Evolutionary conservation across 129 eudicot genomes (phyloP).

Genomic region (Pulicaria dysenterica): DNA sequence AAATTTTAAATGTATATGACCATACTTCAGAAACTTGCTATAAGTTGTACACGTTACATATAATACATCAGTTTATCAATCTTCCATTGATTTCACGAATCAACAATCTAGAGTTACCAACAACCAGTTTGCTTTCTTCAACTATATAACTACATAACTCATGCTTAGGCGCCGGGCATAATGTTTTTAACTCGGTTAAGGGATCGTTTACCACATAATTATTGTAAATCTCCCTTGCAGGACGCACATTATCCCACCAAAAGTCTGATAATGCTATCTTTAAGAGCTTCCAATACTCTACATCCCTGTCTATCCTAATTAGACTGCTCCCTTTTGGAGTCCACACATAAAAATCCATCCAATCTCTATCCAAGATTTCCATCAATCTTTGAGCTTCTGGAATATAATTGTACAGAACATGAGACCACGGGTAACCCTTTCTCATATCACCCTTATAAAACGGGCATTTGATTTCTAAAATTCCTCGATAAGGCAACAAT

Average conservation of each 20-base stretch:
- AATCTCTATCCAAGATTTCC: slow-evolving; percentile 79
- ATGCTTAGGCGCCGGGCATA: slow-evolving; percentile 70
- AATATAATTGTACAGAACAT: slow-evolving; percentile 54
- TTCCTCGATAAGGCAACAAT: slow-evolving; percentile 61
- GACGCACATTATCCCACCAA: slow-evolving; percentile 78
- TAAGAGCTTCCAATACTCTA: slow-evolving; percentile 68
- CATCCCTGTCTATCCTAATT: slow-evolving; percentile 66
- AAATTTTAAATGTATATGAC: no score
- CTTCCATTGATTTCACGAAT: slow-evolving; percentile 66
- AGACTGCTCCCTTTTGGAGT: slow-evolving; percentile 82
- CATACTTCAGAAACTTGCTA: not conserved
- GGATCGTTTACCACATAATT: slow-evolving; percentile 58
- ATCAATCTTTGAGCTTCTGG: slow-evolving; percentile 93
- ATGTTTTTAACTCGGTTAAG: slow-evolving; percentile 44
- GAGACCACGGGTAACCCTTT: slow-evolving; percentile 55
- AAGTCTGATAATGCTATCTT: slow-evolving; percentile 74
- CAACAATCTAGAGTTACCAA: slow-evolving; percentile 56
- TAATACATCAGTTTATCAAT: slow-evolving; percentile 40
- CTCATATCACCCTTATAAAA: slow-evolving; percentile 68
- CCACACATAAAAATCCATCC: slow-evolving; percentile 97
- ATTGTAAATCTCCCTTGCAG: slow-evolving; percentile 64
- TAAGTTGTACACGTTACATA: not conserved
- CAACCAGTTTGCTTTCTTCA: slow-evolving; percentile 60
- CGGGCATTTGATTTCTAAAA: slow-evolving; percentile 84
- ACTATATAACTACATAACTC: slow-evolving; percentile 55